These are phyloP conservation scores for Penicillium pulvis DNA, from an alignment of 495 filamentous ascomycete genomes.

Conservation along the genomic window DNA sequence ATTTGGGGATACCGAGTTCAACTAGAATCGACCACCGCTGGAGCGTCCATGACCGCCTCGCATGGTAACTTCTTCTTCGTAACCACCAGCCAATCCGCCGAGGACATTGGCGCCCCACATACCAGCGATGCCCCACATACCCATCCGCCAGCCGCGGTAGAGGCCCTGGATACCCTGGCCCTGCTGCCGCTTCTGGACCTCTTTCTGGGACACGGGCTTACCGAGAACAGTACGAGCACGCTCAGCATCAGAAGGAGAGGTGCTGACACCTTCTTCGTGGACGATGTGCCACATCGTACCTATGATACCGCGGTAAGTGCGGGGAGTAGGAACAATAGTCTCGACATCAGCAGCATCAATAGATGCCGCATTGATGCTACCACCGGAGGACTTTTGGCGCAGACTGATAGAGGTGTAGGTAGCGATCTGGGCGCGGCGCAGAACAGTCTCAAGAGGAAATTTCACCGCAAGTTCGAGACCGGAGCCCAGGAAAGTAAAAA, in stretches of 20 bases:
- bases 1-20: not conserved
- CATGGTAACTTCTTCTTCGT: conserved; percentile 39
- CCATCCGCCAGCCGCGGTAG: conserved; percentile 92
- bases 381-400: conserved; percentile 58
- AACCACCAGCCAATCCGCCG: conserved; percentile 45
- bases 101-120: conserved; percentile 74
- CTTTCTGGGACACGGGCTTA: conserved; percentile 33
- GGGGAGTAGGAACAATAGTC: conserved; percentile 67
- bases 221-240: conserved; percentile 37
- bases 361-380: conserved; percentile 33
- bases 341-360: conserved; percentile 56
- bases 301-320: conserved; percentile 73
- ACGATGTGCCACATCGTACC: conserved; percentile 88
- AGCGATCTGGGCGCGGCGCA: conserved; percentile 81
- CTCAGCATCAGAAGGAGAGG: conserved; percentile 34
- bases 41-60: conserved; percentile 29
- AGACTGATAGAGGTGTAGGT: conserved; percentile 54
- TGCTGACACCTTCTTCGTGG: conserved; percentile 72
- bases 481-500: conserved; percentile 75
- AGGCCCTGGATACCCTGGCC: conserved; percentile 85
- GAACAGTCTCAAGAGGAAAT: conserved; percentile 87
- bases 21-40: conserved; percentile 42
- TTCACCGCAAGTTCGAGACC: conserved; percentile 79
- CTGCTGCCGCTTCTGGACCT: conserved; percentile 51
- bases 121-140: conserved; percentile 92